Base-by-base conservation (phyloP, 2,329 filamentous ascomycete genomes). In the Geosmithia morbida region DNA sequence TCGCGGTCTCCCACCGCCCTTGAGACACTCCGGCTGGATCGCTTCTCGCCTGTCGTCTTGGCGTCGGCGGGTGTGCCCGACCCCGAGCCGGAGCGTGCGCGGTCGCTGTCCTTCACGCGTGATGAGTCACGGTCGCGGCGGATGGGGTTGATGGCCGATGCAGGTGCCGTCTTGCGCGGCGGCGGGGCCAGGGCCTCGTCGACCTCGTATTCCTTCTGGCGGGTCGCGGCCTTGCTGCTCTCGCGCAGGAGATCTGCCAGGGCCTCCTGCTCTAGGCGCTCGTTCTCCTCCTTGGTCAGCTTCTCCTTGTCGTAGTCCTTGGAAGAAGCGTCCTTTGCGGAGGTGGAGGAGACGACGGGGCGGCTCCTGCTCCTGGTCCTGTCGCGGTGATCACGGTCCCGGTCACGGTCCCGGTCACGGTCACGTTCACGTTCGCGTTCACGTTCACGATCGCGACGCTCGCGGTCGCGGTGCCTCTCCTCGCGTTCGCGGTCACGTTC, bases 61-160 rank as follows among this genome's bases (percentile, higher is more conserved):
- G 50, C 43, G 20, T 61, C 58, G 48, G 51, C 57, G 11, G 61
- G 56, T 45, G 53, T 59, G 33, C 57, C 59, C 18, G 61, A 57
- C 51, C 57, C 51, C 20, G 61, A 50, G 56, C 64, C 63, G 46
- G 56, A 66, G 22, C 50, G 47, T 26, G 67, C 66, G 49, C 52
- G 49, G 6, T 66, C 61, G 39, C 54, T 57, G 11, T 50, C 47
- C 51, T 70, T 74, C 13, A 61, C 57, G 53, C 70, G 72, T 6
- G 69, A 59, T 2, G 70, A 66, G 16, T 72, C 68, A 16, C 33
- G 29, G 29, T 30, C 29, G 29, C 62, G 60, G 41, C 63, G 59
- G 46, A 79, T 73, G 2, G 76, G 76, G 48, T 77, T 70, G 49
- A 80, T 80, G 29, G 76, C 76, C 18, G 76, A 80, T 4, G 71